Base-by-base conservation (phyloP, 169 alveolate genomes). In the Babesia ovis region DNA sequence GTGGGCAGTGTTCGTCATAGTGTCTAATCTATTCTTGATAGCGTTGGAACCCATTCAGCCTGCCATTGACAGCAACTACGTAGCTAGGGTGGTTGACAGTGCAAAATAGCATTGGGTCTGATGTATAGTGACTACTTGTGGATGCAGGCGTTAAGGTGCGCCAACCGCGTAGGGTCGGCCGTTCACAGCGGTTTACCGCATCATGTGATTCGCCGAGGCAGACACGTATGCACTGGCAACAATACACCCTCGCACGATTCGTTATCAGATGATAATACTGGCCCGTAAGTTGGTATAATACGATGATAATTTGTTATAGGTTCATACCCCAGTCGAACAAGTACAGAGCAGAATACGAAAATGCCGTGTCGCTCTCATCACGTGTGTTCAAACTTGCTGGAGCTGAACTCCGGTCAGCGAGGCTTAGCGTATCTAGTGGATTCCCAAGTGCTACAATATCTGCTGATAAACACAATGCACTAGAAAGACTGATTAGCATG, bases 211-310 rank as follows among this genome's bases (percentile, higher is more conserved):
- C 62, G 61, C 3, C 59, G 62, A 22, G 14, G 54, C 43, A 12
- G n/a, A 16, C 4, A n/a, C 34, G 18, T 35, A 14, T 32, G 12
- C 11, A 3, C 2, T 14, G 32, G 23, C 9, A 8, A 0, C 0
- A 2, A 27, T 35, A 2, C 4, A 5, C 54, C 18, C 4, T 8
- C 59, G 31, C 22, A 23, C 9, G n/a, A 27, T 39, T 16, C 48
- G 0, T 27, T 11, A 1, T 20, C n/a, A 5, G 61, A 48, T 29
- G 31, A 3, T 39, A 39, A 5, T 11, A n/a, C 62, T 18, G 45
- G 74, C 50, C 74, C 74, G 74, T 64, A 64, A 4, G 74, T 64
- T 45, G 25, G 12, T 48, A 16, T n/a, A n/a, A n/a, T n/a, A n/a
- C n/a, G n/a, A n/a, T n/a, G n/a, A n/a, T n/a, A n/a, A n/a, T 45